Evolutionary conservation across 1,139 yeast genomes (phyloP).

Genomic region (Hyphopichia buzzinii): DNA sequence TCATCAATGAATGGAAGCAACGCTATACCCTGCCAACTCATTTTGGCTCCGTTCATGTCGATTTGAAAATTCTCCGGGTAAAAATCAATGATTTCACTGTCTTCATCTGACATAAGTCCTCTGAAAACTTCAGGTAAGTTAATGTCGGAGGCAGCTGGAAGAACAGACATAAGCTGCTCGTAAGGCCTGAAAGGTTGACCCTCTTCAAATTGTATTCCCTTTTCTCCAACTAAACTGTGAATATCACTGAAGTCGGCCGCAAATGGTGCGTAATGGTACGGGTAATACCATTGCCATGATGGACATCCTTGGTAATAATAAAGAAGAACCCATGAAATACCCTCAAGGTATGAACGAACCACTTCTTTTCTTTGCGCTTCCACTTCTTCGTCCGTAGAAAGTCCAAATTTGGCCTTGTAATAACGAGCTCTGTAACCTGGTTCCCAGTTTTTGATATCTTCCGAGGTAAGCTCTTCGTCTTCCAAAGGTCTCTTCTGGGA

Average conservation of each 20-base stretch:
- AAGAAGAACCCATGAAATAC: conserved; percentile 90
- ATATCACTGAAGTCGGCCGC: conserved; percentile 79
- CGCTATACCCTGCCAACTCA: conserved; percentile 96
- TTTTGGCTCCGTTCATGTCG: conserved; percentile 93
- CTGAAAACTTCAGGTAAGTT: conserved; percentile 82
- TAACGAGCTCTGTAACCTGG: conserved; percentile 85
- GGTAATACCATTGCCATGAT: conserved; percentile 98
- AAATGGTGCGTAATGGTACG: conserved; percentile 97
- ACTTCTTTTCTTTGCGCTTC: conserved; percentile 56
- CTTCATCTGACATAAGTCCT: conserved; percentile 75
- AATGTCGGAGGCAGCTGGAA: conserved; percentile 97
- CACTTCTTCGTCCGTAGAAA: conserved; percentile 54
- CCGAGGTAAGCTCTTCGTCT: conserved; percentile 1
- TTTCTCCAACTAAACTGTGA: conserved; percentile 40
- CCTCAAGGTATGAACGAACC: conserved; percentile 80
- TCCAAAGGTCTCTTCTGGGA: conserved; percentile 6
- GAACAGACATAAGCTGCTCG: conserved; percentile 95
- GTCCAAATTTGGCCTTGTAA: conserved; percentile 72
- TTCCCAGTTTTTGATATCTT: conserved; percentile 70
- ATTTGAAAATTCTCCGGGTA: conserved; percentile 87
- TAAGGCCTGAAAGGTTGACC: conserved; percentile 90
- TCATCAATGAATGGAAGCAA: conserved; percentile 89
- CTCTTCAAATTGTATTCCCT: conserved; percentile 52
- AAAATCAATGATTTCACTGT: conserved; percentile 85
- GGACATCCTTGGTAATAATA: conserved; percentile 98